Conservation (phyloP, 2,329 filamentous ascomycete species). For the Didymella glomerata region DNA sequence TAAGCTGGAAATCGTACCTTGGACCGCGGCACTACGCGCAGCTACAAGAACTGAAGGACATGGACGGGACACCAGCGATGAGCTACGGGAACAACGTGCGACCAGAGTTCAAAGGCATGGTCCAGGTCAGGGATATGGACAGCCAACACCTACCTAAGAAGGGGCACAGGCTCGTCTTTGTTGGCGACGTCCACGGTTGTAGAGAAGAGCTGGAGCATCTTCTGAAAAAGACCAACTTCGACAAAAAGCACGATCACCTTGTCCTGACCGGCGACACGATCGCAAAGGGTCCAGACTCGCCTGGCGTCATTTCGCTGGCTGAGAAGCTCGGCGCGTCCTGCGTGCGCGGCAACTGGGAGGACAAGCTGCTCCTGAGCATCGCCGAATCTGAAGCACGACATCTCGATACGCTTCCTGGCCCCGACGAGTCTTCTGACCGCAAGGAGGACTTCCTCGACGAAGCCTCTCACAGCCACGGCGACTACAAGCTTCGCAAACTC, state of each 20-base stretch:
- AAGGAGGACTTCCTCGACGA: slow-evolving; percentile 44
- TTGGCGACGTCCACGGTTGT: slow-evolving; percentile 95
- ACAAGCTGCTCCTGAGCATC: slow-evolving; percentile 77
- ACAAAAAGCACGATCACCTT: slow-evolving; percentile 61
- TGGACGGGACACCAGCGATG: slow-evolving; percentile 40
- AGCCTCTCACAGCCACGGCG: slow-evolving; percentile 43
- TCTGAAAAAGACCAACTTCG: slow-evolving; percentile 71
- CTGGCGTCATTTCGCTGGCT: slow-evolving; percentile 78
- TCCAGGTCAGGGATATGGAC: slow-evolving; percentile 61
- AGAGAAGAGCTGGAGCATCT: slow-evolving; percentile 67
- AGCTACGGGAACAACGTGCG: slow-evolving; percentile 58
- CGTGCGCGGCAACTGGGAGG: slow-evolving; percentile 93
- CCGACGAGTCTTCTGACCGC: slow-evolving; percentile 44
- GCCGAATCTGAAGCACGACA: slow-evolving; percentile 49
- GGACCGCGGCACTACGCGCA: slow-evolving; percentile 49
- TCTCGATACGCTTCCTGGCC: slow-evolving; percentile 30
- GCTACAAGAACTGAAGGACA: slow-evolving; percentile 45
- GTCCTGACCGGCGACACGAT: slow-evolving; percentile 59
- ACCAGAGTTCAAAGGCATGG: slow-evolving; percentile 60
- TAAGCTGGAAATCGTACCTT: slow-evolving; percentile 50
- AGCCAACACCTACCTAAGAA: slow-evolving; percentile 55
- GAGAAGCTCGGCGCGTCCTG: slow-evolving; percentile 77
- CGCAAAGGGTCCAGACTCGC: slow-evolving; percentile 84
- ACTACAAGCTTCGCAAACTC: slow-evolving; percentile 59
- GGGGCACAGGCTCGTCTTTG: slow-evolving; percentile 73